These are phyloP conservation scores for Termitomyces sp. DNA, from an alignment of 768 basidiomycete species.

Conservation along the genomic window DNA sequence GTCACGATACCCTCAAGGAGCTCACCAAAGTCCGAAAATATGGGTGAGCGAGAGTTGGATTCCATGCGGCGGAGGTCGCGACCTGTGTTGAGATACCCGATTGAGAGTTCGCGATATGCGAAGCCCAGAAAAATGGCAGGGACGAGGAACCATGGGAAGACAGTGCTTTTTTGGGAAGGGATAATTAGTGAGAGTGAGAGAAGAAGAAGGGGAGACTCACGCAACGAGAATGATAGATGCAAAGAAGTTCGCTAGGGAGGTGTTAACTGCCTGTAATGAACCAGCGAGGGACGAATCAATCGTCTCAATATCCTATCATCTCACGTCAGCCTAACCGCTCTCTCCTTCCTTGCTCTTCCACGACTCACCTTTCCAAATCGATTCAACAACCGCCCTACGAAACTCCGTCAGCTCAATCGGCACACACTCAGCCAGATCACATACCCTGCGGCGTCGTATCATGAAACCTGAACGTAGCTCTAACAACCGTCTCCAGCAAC, in stretches of 20 bases:
- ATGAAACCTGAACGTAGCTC: constrained; percentile 82
- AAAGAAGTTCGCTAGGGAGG: constrained; percentile 71
- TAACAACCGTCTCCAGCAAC: constrained; percentile 65
- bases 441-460: constrained; percentile 78
- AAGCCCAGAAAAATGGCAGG: constrained; percentile 72
- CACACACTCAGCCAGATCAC: neutral
- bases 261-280: constrained; percentile 72
- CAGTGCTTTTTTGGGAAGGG: constrained; percentile 31
- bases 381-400: constrained; percentile 74
- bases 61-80: constrained; percentile 89
- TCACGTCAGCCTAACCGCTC: neutral
- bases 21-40: constrained; percentile 80
- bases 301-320: constrained; percentile 69
- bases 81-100: constrained; percentile 75
- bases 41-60: constrained; percentile 80
- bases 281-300: constrained; percentile 71
- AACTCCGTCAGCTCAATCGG: neutral
- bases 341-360: neutral
- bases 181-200: neutral
- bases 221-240: constrained; percentile 69
- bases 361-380: constrained; percentile 63
- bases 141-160: constrained; percentile 81
- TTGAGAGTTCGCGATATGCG: constrained; percentile 63
- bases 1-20: constrained; percentile 89
- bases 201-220: constrained; percentile 32